These are phyloP conservation scores for Rhizopogon vinicolor DNA, from an alignment of 768 basidiomycete species.

Conservation along the genomic window DNA sequence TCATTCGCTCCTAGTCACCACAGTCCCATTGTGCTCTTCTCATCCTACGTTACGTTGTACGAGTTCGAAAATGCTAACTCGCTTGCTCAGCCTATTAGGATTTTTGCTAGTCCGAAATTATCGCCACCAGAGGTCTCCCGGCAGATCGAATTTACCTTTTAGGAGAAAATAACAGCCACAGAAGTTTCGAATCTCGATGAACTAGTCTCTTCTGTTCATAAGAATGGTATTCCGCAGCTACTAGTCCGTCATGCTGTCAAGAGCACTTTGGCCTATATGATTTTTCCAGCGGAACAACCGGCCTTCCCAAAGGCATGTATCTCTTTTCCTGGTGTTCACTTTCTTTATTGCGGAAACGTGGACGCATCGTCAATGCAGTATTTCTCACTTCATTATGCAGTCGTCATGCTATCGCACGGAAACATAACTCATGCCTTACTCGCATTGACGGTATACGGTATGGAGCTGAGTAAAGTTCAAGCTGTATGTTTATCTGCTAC, in stretches of 20 bases:
- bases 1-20: no score
- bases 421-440: conserved; percentile 41
- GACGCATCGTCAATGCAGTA: conserved; percentile 14
- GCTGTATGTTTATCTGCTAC: conserved; percentile 35
- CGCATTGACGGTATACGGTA: conserved; percentile 27
- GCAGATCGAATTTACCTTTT: conserved; percentile 41
- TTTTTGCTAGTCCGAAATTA: no score
- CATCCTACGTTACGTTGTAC: no score
- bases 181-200: conserved; percentile 35
- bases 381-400: conserved; percentile 18
- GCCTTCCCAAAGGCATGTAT: conserved; percentile 54
- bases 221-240: conserved; percentile 30
- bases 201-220: conserved; percentile 33
- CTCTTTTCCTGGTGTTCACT: no score
- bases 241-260: conserved; percentile 37
- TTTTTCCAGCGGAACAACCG: conserved; percentile 68
- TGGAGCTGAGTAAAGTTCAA: conserved; percentile 25
- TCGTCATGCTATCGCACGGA: conserved; percentile 59
- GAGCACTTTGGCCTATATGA: conserved; percentile 55
- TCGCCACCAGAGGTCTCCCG: no score
- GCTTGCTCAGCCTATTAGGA: no score
- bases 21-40: no score
- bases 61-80: no score
- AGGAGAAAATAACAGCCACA: conserved; percentile 32
- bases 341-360: not conserved